Base-by-base conservation (phyloP, 495 filamentous ascomycete species). In the Penicillium lividum region DNA sequence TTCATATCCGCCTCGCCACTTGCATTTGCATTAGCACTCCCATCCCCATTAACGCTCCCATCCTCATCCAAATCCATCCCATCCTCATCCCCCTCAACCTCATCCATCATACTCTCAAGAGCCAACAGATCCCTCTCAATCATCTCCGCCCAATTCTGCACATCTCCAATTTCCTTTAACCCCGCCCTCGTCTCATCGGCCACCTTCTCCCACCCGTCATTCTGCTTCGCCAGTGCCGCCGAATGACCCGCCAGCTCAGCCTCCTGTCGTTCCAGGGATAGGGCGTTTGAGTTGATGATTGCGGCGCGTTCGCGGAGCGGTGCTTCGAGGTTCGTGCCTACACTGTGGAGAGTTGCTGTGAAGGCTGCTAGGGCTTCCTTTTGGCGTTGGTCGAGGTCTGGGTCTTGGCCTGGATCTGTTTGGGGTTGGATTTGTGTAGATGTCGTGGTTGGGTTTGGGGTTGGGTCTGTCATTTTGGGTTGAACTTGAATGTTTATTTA, bases 91-190 rank as follows among this genome's bases (percentile, higher is more conserved):
- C 68, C 58, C 68, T 82, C 73, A 58, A 82, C 91, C 59, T 89
- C 68, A 67, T 88, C 75, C 71, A 96, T 65, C 53, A 90, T 91
- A 82, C 97, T 92, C 75, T 95, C 92, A 38, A 98, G 67, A 57
- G 95, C 85, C 65, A 92, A 67, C 60, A 98, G 82, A 76, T 97
- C 93, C 70, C 90, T 73, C 81, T 98, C 94, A 65, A 97, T 80
- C 80, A 96, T 82, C 84, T 98, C 94, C 42, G 93, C 93, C 93
- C 93, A 97, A 70, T 97, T 96, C 83, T 97, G 94, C 72, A 97
- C 85, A 69, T 97, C 91, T 30, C 94, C 94, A 65, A 97, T 83
- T 82, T 96, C 91, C 77, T 97, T 97, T 48, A 98, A 73, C 68
- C 84, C 86, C 44, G 83, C 80, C 51, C 86, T 80, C 48, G 87